phyloP scores from a whole-genome alignment of 1,284 basidiomycete genomes.

The Apiotrichum gracile region DNA sequence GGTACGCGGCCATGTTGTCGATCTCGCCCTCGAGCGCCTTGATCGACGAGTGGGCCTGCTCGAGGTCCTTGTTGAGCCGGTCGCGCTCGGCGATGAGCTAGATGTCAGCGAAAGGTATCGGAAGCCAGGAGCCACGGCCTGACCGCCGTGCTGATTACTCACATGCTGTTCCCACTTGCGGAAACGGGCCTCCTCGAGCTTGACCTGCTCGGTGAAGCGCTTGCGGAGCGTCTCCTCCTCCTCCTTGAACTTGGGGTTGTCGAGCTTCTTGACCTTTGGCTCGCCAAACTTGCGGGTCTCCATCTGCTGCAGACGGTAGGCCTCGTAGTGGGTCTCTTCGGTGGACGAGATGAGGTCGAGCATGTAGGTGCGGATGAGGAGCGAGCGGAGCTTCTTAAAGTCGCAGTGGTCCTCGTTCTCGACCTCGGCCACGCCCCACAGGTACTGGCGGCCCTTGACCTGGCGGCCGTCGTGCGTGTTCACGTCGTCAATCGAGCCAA shows the following conservation, averaged over 20 bases:
- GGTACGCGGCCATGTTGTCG: constrained; percentile 80
- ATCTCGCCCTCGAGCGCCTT: constrained; percentile 83
- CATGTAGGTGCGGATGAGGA: constrained; percentile 98
- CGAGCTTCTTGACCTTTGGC: constrained; percentile 96
- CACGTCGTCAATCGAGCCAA: constrained; percentile 93
- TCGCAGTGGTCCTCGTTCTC: constrained; percentile 64
- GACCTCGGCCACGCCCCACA: constrained; percentile 99
- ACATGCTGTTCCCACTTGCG: constrained; percentile 96
- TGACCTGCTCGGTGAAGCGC: constrained; percentile 99
- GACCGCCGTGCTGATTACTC: neutral
- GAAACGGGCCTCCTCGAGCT: constrained; percentile 95
- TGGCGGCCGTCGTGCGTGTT: constrained; percentile 81
- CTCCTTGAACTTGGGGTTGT: constrained; percentile 99
- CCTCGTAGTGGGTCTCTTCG: constrained; percentile 95
- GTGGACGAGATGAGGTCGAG: constrained; percentile 93
- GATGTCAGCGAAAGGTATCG: constrained; percentile 45
- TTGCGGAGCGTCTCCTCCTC: constrained; percentile 95
- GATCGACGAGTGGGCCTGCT: constrained; percentile 84
- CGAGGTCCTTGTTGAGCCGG: constrained; percentile 88
- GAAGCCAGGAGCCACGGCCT: constrained; percentile 5
- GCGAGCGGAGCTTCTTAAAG: constrained; percentile 93
- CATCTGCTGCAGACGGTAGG: constrained; percentile 98
- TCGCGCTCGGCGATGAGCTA: constrained; percentile 87
- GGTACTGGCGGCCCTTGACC: constrained; percentile 96
- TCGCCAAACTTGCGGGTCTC: constrained; percentile 99